A percentile compares a stretch with the other conserved stretches of the same genome.
These are phyloP conservation scores for Naganishia vishniacii DNA, from an alignment of 768 basidiomycete genomes.

Conservation along the genomic window DNA sequence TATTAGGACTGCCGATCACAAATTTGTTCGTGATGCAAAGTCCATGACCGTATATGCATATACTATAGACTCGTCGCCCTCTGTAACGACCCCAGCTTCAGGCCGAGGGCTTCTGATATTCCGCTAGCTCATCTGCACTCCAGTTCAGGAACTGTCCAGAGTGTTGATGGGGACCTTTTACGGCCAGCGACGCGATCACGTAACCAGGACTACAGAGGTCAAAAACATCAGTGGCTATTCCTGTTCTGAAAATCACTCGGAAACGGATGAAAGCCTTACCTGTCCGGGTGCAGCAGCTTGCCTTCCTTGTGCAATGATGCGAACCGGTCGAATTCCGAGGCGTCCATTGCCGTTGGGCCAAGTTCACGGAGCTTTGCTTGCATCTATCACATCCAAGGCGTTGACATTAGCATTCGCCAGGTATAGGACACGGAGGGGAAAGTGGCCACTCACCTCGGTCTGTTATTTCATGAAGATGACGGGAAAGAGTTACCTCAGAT, in stretches of 20 bases:
- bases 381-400: slow-evolving; percentile 21
- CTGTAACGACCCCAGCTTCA: background rate
- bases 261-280: too few species aligned
- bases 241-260: too few species aligned
- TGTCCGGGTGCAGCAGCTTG: slow-evolving; percentile 25
- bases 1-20: background rate
- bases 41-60: slow-evolving; percentile 6
- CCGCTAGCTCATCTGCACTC: slow-evolving; percentile 27
- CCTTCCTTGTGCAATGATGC: slow-evolving; percentile 24
- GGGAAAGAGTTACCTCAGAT: too few species aligned
- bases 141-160: slow-evolving; percentile 31
- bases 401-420: background rate
- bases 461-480: too few species aligned
- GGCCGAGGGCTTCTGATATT: slow-evolving; percentile 25
- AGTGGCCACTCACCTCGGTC: background rate
- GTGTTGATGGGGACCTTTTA: slow-evolving; percentile 7
- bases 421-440: background rate
- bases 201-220: slow-evolving; percentile 30
- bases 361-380: slow-evolving; percentile 26
- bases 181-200: slow-evolving; percentile 30
- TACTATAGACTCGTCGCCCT: background rate
- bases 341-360: slow-evolving; percentile 22
- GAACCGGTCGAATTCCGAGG: slow-evolving; percentile 27
- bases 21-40: slow-evolving; percentile 3
- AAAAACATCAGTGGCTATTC: too few species aligned